phyloP scores from a whole-genome alignment of 306 rosid species.

The Castanospermum australe region DNA sequence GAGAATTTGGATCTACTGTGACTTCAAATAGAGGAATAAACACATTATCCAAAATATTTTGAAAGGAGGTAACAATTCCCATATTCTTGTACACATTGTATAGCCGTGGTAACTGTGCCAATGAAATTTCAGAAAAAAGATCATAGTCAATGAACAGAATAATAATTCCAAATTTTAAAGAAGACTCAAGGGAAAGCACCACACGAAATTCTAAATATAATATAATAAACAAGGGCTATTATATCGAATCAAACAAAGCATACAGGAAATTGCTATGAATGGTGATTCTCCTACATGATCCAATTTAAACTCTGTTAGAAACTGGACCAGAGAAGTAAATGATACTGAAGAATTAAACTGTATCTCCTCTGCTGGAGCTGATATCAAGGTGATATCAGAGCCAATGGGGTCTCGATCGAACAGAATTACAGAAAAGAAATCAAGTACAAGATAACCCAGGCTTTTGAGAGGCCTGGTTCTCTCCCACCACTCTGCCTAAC shows the following conservation, averaged over 20 bases:
- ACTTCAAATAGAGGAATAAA: constrained; percentile 65
- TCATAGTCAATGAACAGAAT: neutral
- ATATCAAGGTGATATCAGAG: too few relatives aligned
- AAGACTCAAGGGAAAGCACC: neutral
- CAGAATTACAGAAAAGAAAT: too few relatives aligned
- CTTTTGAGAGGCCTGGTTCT: too few relatives aligned
- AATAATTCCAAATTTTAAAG: neutral
- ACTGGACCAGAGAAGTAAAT: too few relatives aligned
- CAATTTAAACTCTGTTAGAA: too few relatives aligned
- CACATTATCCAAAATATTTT: constrained; percentile 56
- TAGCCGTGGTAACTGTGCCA: constrained; percentile 57
- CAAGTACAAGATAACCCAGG: too few relatives aligned
- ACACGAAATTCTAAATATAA: constrained; percentile 3
- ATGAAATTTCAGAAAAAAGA: neutral
- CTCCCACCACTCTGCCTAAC: too few relatives aligned
- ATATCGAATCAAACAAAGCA: neutral
- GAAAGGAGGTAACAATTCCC: constrained; percentile 67
- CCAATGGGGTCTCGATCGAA: too few relatives aligned
- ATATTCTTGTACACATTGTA: constrained; percentile 57
- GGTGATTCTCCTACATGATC: neutral
- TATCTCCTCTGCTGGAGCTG: too few relatives aligned
- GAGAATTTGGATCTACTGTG: constrained; percentile 61
- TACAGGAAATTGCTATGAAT: neutral
- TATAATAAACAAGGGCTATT: neutral
- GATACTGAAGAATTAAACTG: too few relatives aligned